Evolutionary conservation across 2,329 filamentous ascomycete species (phyloP).

Genomic region (Arthrobotrys pseudoclavata): DNA sequence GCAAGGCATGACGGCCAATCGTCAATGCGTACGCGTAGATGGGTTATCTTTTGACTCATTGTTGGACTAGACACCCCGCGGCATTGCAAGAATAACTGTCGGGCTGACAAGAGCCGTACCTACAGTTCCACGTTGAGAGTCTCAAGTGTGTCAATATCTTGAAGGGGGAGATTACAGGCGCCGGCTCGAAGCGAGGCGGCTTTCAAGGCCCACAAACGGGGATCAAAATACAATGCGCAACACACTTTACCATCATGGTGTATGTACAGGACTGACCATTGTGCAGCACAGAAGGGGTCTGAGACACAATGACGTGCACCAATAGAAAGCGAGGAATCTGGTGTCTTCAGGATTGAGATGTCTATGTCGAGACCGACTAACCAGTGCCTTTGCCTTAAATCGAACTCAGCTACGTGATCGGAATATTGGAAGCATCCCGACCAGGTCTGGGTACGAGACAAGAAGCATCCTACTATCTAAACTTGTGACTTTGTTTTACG

Average conservation of each 20-base stretch:
- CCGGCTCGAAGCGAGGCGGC: constrained; percentile 39
- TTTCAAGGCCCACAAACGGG: constrained; percentile 40
- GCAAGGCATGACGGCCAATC: constrained; percentile 26
- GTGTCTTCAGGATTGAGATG: too few species aligned
- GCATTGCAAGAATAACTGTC: constrained; percentile 50
- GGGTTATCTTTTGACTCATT: constrained; percentile 37
- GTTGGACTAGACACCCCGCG: constrained; percentile 12
- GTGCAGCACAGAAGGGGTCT: too few species aligned
- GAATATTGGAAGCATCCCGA: too few species aligned
- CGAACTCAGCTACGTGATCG: too few species aligned
- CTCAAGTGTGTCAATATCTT: background rate
- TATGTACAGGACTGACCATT: too few species aligned
- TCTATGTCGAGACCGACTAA: too few species aligned
- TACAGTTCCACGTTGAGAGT: constrained; percentile 16
- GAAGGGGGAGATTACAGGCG: constrained; percentile 19
- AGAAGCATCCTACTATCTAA: background rate
- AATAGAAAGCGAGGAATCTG: too few species aligned
- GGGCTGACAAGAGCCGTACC: constrained; percentile 46
- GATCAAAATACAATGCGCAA: constrained; percentile 23
- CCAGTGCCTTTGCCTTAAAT: too few species aligned
- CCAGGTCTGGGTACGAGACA: too few species aligned
- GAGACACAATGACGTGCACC: too few species aligned
- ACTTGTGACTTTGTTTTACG: background rate
- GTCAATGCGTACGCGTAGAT: constrained; percentile 15
- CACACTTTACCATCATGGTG: background rate